Percentiles rank a stretch among this genome's conserved stretches.
Evolutionary conservation across 768 basidiomycete species (phyloP).

Genomic region (Mycena chlorophos): DNA sequence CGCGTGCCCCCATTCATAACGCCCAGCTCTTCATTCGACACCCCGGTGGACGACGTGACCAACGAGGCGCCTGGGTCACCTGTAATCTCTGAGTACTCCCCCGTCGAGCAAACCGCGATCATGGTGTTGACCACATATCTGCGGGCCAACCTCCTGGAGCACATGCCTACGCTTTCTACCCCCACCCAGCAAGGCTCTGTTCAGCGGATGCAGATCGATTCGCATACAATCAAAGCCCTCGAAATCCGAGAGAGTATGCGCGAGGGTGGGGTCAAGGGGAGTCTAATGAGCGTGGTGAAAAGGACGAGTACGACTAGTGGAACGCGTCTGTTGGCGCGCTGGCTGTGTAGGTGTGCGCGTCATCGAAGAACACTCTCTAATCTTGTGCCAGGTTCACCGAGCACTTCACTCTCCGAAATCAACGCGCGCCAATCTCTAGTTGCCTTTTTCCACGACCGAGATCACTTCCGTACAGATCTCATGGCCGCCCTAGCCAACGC

Average conservation of each 20-base stretch:
- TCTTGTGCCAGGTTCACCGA: slow-evolving; percentile 68
- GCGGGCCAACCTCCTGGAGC: slow-evolving; percentile 67
- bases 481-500: slow-evolving; percentile 51
- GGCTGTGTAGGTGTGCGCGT: slow-evolving; percentile 62
- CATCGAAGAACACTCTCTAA: slow-evolving; percentile 31
- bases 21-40: no score
- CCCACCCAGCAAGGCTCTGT: slow-evolving; percentile 57
- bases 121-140: slow-evolving; percentile 65
- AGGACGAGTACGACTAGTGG: slow-evolving; percentile 79
- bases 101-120: slow-evolving; percentile 56
- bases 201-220: slow-evolving; percentile 84
- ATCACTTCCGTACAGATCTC: slow-evolving; percentile 67
- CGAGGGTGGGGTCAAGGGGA: slow-evolving; percentile 74
- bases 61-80: slow-evolving; percentile 8
- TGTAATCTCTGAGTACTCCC: slow-evolving; percentile 27
- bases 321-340: slow-evolving; percentile 69
- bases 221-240: slow-evolving; percentile 84
- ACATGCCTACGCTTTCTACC: slow-evolving; percentile 64
- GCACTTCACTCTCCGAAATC: slow-evolving; percentile 73
- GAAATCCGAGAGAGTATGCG: slow-evolving; percentile 76
- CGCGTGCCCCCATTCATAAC: neutral
- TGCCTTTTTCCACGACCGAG: slow-evolving; percentile 60
- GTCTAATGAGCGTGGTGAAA: slow-evolving; percentile 71
- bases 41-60: slow-evolving; percentile 19
- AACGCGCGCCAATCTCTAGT: slow-evolving; percentile 75